Evolutionary conservation across 108 stramenopile genomes (phyloP).

Genomic region (Skeletonema tropicum): DNA sequence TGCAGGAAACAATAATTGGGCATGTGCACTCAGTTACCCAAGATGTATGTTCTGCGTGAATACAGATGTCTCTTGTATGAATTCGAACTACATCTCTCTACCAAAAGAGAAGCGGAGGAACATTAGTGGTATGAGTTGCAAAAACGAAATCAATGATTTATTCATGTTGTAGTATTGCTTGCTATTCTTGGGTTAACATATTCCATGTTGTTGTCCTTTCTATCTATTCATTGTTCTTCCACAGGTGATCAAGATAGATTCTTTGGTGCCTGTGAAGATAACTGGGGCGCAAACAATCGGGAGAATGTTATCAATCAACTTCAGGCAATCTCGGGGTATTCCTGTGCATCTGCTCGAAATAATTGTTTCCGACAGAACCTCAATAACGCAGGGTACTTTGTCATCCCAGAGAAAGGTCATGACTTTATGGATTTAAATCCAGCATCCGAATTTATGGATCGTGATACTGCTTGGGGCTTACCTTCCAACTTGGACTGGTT

Average conservation of each 20-base stretch:
- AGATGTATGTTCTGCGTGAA: not conserved
- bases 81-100: not conserved
- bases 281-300: not conserved
- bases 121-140: not conserved
- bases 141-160: not conserved
- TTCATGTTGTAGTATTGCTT: not conserved
- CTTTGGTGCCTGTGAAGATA: not conserved
- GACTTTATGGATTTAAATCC: not conserved
- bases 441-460: not conserved
- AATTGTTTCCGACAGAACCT: not conserved
- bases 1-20: not conserved
- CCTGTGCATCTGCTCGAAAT: not conserved
- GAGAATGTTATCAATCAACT: not conserved
- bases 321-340: not conserved
- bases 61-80: not conserved
- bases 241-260: not conserved
- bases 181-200: not conserved
- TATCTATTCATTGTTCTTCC: not conserved
- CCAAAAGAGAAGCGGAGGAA: not conserved
- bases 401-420: not conserved
- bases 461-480: not conserved
- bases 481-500: not conserved
- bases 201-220: not conserved
- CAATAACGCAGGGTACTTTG: not conserved
- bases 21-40: not conserved